A percentile compares a stretch with the other conserved stretches of the same genome.
phyloP scores from a whole-genome alignment of 1,284 basidiomycete genomes.

The Ganoderma multipileum region DNA sequence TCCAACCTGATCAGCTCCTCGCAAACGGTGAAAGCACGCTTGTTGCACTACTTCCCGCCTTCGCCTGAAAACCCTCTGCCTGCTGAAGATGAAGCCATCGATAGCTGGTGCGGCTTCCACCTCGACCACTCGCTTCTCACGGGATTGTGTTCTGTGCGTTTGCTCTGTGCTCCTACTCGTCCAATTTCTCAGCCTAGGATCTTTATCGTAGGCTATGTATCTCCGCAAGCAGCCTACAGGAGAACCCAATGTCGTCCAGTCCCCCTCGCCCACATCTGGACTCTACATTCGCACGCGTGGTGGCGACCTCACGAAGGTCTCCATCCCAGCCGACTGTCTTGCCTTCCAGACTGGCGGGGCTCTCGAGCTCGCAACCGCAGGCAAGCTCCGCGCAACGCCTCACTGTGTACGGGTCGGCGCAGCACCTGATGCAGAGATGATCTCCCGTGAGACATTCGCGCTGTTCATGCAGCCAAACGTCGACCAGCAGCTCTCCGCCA shows the following conservation, averaged over 20 bases:
- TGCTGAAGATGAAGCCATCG: slow-evolving; percentile 66
- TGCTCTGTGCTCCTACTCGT: neutral
- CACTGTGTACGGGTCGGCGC: slow-evolving; percentile 85
- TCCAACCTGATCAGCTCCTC: slow-evolving; percentile 67
- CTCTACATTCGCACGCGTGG: slow-evolving; percentile 90
- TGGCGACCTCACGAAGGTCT: slow-evolving; percentile 77
- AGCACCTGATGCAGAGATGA: slow-evolving; percentile 49
- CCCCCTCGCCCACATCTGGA: slow-evolving; percentile 80
- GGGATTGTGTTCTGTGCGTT: slow-evolving; percentile 81
- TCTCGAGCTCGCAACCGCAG: slow-evolving; percentile 83
- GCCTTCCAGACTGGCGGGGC: slow-evolving; percentile 97
- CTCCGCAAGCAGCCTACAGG: slow-evolving; percentile 51
- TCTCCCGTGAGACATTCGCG: slow-evolving; percentile 87
- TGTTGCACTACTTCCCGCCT: slow-evolving; percentile 91
- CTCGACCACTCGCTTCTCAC: slow-evolving; percentile 89
- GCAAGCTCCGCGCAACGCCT: slow-evolving; percentile 83
- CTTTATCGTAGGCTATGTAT: slow-evolving; percentile 76
- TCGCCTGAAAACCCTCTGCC: slow-evolving; percentile 46
- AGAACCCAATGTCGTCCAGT: slow-evolving; percentile 58
- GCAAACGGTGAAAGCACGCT: slow-evolving; percentile 82
- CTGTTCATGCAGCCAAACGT: slow-evolving; percentile 94
- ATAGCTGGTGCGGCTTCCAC: slow-evolving; percentile 86
- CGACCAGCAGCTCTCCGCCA: slow-evolving; percentile 70
- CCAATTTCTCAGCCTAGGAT: neutral
- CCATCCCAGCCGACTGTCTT: slow-evolving; percentile 81